Conservation (phyloP, 306 rosid species). For the Inga laurina region DNA sequence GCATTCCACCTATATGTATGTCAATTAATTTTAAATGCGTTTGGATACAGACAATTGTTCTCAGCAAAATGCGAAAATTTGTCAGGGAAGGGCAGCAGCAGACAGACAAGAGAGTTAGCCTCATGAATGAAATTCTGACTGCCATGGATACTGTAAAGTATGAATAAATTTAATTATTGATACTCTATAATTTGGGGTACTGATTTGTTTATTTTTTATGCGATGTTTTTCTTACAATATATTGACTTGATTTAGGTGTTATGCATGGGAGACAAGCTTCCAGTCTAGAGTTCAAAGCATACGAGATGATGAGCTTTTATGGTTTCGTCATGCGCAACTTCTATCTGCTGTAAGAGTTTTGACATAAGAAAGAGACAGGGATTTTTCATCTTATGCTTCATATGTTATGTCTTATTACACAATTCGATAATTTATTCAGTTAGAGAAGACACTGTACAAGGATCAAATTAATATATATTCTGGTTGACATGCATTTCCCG, state of each 20-base stretch:
- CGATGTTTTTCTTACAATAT: slow-evolving; percentile 23
- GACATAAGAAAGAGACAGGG: slow-evolving; percentile 21
- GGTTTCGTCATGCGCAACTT: slow-evolving; percentile 72
- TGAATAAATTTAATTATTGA: slow-evolving; percentile 20
- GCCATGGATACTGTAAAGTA: slow-evolving; percentile 97
- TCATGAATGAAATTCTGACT: slow-evolving; percentile 76
- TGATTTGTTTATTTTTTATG: background rate
- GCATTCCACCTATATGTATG: background rate
- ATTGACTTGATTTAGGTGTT: slow-evolving; percentile 67
- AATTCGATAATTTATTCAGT: background rate
- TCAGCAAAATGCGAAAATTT: slow-evolving; percentile 73
- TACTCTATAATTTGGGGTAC: background rate
- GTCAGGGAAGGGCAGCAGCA: slow-evolving; percentile 71
- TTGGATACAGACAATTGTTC: slow-evolving; percentile 53
- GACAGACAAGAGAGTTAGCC: slow-evolving; percentile 91
- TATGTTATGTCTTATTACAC: background rate
- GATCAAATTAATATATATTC: background rate
- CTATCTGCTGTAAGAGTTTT: slow-evolving; percentile 65
- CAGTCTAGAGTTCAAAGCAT: slow-evolving; percentile 66
- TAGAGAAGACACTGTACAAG: background rate
- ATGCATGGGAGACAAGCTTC: slow-evolving; percentile 93
- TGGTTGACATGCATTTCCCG: background rate
- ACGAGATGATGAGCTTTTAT: slow-evolving; percentile 64
- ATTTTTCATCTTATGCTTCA: background rate
- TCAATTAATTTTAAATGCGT: background rate